phyloP scores from a whole-genome alignment of 2,329 filamentous ascomycete species.

The Amylocarpus encephaloides region DNA sequence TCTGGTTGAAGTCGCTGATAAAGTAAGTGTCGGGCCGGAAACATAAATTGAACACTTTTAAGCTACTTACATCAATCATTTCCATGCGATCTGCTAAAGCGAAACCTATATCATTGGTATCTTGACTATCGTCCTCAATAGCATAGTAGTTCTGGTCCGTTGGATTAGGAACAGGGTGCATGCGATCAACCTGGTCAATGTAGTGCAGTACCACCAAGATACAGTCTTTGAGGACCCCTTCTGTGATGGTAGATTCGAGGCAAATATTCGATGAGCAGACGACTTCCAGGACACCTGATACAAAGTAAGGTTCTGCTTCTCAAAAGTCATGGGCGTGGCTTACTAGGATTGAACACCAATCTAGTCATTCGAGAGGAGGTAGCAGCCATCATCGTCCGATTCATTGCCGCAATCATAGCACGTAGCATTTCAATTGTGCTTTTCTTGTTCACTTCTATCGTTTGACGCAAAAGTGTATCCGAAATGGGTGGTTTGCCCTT shows the following conservation, averaged over 20 bases:
- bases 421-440: slow-evolving; percentile 18
- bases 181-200: slow-evolving; percentile 14
- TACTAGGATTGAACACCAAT: slow-evolving; percentile 21
- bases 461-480: slow-evolving; percentile 11
- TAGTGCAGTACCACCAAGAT: slow-evolving; percentile 10
- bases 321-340: background rate
- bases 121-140: slow-evolving; percentile 24
- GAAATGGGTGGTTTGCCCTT: slow-evolving; percentile 8
- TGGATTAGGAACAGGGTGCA: slow-evolving; percentile 8
- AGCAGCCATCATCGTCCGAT: slow-evolving; percentile 12
- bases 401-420: slow-evolving; percentile 16
- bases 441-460: slow-evolving; percentile 15
- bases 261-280: slow-evolving; percentile 6
- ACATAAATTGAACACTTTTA: background rate
- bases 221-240: slow-evolving; percentile 3
- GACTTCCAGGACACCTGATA: slow-evolving; percentile 6
- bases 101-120: slow-evolving; percentile 16
- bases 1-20: slow-evolving; percentile 20
- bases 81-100: slow-evolving; percentile 15
- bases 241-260: background rate
- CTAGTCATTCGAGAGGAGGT: slow-evolving; percentile 16
- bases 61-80: slow-evolving; percentile 18
- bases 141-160: background rate
- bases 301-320: slow-evolving; percentile 1
- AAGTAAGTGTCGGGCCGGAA: slow-evolving; percentile 4